phyloP scores from a whole-genome alignment of 1,139 yeast genomes.

The Blastobotrys illinoisensis region DNA sequence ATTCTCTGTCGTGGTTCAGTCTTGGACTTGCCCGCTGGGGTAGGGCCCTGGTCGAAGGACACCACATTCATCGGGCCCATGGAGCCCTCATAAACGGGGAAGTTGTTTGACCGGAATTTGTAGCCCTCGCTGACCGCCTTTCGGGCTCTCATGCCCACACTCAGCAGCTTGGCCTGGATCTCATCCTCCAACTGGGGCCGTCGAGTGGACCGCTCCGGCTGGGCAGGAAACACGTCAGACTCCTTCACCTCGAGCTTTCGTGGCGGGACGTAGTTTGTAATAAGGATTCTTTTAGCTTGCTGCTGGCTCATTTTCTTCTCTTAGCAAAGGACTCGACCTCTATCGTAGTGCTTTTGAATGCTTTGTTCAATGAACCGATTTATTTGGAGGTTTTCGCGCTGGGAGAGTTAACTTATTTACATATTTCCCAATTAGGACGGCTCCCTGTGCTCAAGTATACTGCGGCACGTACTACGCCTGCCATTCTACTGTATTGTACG shows the following conservation, averaged over 20 bases:
- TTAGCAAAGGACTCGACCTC: not conserved
- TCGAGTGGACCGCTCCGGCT: slow-evolving; percentile 1
- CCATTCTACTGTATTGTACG: too few relatives aligned
- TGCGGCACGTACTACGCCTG: too few relatives aligned
- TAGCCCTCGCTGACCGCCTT: slow-evolving; percentile 31
- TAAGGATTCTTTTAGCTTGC: slow-evolving; percentile 8
- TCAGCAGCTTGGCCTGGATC: slow-evolving; percentile 23
- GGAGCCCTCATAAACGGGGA: slow-evolving; percentile 25
- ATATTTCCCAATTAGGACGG: not conserved
- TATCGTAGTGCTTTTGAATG: not conserved
- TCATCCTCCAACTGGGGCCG: slow-evolving; percentile 25
- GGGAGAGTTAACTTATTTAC: not conserved
- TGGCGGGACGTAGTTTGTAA: slow-evolving; percentile 8
- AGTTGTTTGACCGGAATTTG: slow-evolving; percentile 18
- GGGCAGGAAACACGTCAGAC: not conserved
- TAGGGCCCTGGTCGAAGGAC: slow-evolving; percentile 4
- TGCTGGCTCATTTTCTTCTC: slow-evolving; percentile 2
- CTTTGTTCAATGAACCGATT: not conserved
- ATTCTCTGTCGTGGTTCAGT: slow-evolving; percentile 15
- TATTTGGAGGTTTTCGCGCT: not conserved
- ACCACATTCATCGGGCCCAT: slow-evolving; percentile 15
- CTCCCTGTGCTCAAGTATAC: not conserved
- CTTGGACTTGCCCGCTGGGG: slow-evolving; percentile 13
- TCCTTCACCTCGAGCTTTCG: not conserved
- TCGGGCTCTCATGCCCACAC: slow-evolving; percentile 30